Evolutionary conservation across 2,329 filamentous ascomycete species (phyloP).

Genomic region (Lachnellula suecica): DNA sequence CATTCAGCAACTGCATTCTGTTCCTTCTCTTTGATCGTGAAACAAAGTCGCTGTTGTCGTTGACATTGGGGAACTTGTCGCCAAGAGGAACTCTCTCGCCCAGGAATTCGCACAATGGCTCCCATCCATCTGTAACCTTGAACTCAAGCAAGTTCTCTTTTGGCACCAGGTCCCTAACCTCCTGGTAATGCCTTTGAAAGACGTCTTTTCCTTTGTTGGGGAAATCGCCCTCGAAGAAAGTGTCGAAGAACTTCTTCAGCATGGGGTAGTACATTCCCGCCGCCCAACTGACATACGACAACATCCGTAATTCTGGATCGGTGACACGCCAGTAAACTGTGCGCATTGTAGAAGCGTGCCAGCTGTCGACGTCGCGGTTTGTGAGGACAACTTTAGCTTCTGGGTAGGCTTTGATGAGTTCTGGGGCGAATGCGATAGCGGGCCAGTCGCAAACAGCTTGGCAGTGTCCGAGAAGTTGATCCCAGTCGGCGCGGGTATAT

Average conservation of each 20-base stretch:
- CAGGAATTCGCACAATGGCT: not conserved
- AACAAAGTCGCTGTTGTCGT: conserved; percentile 48
- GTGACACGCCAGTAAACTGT: conserved; percentile 67
- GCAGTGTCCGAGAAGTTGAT: conserved; percentile 65
- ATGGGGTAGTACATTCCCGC: conserved; percentile 69
- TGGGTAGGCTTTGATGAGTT: conserved; percentile 71
- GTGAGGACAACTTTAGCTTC: conserved; percentile 71
- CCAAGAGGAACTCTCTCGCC: not conserved
- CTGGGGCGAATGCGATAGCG: conserved; percentile 64
- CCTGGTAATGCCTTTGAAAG: conserved; percentile 52
- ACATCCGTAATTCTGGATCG: conserved; percentile 57
- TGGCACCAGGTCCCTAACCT: not conserved
- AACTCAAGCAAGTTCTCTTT: not conserved
- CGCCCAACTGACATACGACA: conserved; percentile 61
- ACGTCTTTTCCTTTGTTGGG: conserved; percentile 62
- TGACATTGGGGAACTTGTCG: conserved; percentile 44
- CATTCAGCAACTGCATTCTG: conserved; percentile 48
- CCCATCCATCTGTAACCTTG: not conserved
- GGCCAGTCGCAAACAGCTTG: conserved; percentile 70
- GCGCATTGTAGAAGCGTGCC: conserved; percentile 59
- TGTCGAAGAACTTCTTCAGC: conserved; percentile 67
- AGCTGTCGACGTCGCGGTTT: conserved; percentile 60
- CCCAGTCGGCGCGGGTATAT: conserved; percentile 68
- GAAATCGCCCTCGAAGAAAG: conserved; percentile 68
- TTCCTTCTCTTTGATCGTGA: conserved; percentile 44